Base-by-base conservation (phyloP, 2,329 filamentous ascomycete species). In the Nigrospora osmanthi region DNA sequence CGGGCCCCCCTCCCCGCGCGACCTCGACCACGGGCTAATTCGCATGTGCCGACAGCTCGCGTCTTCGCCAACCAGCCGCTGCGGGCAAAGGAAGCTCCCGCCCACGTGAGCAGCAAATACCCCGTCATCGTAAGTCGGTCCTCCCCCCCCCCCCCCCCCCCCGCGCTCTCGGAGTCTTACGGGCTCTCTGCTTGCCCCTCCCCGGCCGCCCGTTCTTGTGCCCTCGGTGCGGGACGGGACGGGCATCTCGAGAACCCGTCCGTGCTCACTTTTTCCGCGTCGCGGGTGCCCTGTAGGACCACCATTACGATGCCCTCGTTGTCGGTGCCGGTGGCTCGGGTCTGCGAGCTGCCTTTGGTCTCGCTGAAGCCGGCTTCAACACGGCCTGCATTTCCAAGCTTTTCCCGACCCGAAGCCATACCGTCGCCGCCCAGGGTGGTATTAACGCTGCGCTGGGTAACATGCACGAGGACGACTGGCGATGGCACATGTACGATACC, bases 401-500 rank as follows among this genome's bases (percentile, higher is more conserved):
- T 48, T 91, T 91, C 73, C 87, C 87, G 41, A 93, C 87, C 43
- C 77, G 87, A 75, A 85, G 79, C 65, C 87, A 93, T 69, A 93
- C 87, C 10, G 87, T 93, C 58, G 87, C 87, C 47, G 81, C 81
- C 35, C 81, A 85, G 68, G 87, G 87, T 63, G 87, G 87, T 61
- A 91, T 93, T 75, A 93, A 93, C 66, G 87, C 87, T 46, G 87
- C 87, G 42, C 76, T 93, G 46, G 87, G 87, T 62, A 95, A 95
- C 74, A 96, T 96, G 90, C 89, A 95, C 77, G 81, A 91, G 75
- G 90, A 96, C 62, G 89, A 96, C 73, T 96, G 90, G 90, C 83
- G 89, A 76, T 96, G 90, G 90, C 90, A 96, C 73, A 96, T 96
- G 90, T 96, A 96, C 76, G 90, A 96, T 68, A 96, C 90, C 37